A percentile compares a stretch with the other conserved stretches of the same genome.
These are phyloP conservation scores for Cornus florida DNA, from an alignment of 148 eudicot genomes.

Conservation along the genomic window DNA sequence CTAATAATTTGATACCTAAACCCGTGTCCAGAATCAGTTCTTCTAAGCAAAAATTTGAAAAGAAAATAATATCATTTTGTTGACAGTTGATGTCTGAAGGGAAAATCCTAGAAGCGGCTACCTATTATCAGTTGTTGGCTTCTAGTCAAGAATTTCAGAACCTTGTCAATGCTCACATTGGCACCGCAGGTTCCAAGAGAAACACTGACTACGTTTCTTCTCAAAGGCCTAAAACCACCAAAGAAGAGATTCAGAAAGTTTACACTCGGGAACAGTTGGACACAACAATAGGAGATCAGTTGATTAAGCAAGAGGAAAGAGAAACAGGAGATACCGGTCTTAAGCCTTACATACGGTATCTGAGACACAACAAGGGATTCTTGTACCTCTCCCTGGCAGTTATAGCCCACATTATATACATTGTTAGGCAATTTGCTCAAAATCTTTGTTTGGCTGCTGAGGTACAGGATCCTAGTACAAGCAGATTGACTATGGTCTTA, in stretches of 20 bases:
- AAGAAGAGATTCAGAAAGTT: conserved; percentile 18
- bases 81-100: conserved; percentile 50
- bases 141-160: conserved; percentile 32
- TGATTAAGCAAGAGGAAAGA: conserved; percentile 59
- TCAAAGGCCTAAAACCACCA: conserved; percentile 1
- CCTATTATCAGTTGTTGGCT: conserved; percentile 36
- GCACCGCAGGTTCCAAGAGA: conserved; percentile 8
- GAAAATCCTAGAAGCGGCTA: conserved; percentile 38
- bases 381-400: conserved; percentile 37
- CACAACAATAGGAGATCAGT: conserved; percentile 33
- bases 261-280: conserved; percentile 13
- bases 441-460: conserved; percentile 51
- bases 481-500: conserved; percentile 21
- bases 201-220: background rate
- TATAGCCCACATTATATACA: conserved; percentile 25
- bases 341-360: conserved; percentile 52
- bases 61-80: background rate
- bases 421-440: conserved; percentile 48
- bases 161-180: conserved; percentile 45
- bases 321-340: conserved; percentile 54
- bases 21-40: too few species aligned
- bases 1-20: too few species aligned
- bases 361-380: conserved; percentile 46
- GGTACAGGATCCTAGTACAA: conserved; percentile 29
- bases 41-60: background rate